Base-by-base conservation (phyloP, 2,329 filamentous ascomycete species). In the Cytospora piceicola region DNA sequence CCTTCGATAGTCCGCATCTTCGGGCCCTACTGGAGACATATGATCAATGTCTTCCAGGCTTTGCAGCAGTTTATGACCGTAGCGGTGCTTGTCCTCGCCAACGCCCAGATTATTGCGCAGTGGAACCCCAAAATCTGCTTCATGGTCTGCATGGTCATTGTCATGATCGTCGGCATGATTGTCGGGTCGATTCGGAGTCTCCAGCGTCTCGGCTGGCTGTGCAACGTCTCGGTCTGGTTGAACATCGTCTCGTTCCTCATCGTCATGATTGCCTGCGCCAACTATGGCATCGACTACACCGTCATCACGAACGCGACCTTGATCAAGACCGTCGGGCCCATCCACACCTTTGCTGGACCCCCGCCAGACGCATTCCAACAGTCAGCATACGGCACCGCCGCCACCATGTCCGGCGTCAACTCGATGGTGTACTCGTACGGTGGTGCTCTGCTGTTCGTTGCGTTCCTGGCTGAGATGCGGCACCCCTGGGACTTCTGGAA, bases 401-500 rank as follows among this genome's bases (percentile, higher is more conserved):
- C 79, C 17, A 80, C 85, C 55, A 72, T 76, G 22, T 81, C 77
- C 32, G 78, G 79, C 5, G 73, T 85, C 63, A 82, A 82, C 64
- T 82, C 82, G n/a, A 74, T 84, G 49, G 81, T 83, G 72, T 81
- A 84, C 61, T 81, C 84, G 0, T 88, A 87, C 68, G 84, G 84
- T n/a, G 85, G 86, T 4, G 82, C 83, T 3, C 81, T 84, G 72
- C 75, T 88, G 9, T 88, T 87, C 71, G 79, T 81, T 34, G 83
- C 86, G 61, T 83, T 88, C 69, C 79, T 88, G 75, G 80, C 85
- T 46, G 80, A 82, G 74, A 81, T 81, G 79, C 76, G 76, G 34
- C 77, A 77, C 30, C 79, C 79, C 4, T 73, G 73, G 68, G 79
- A 81, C 67, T 81, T 81, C 65, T 73, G 77, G 71, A 81, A 80